Base-by-base conservation (phyloP, 164 flowering plant species). In the Tetrastigma voinierianum region DNA sequence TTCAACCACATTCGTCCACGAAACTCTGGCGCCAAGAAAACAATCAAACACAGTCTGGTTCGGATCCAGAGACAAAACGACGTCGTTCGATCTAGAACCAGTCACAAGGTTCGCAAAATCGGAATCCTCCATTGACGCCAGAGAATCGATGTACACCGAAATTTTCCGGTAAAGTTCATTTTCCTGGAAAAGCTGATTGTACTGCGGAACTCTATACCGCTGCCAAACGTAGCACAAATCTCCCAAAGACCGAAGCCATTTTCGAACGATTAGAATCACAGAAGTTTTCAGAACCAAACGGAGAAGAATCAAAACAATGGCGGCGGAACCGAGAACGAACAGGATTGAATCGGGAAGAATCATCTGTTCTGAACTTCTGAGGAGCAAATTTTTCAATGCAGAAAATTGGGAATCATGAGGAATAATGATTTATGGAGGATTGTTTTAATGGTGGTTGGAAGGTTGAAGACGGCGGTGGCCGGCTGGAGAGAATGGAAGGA, bases 51-150 rank as follows among this genome's bases (percentile, higher is more conserved):
- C 81, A 6, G 73, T 47, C 69, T 82, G 90, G 44, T 80, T 74
- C 15, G 83, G 19, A 67, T 86, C 96, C 45, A 77, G 80, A 14
- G 70, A 79, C 56, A 89, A 73, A 20, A 71, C 61, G 61, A 90
- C 80, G 45, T 93, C 96, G 68, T 73, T 78, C 4, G 87, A 59
- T 20, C 79, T 84, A 23, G 75, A n/a, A 0, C 88, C 87, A 10
- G 93, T 77, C 66, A 88, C 72, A 51, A 93, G 84, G 74, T 83
- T 84, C 1, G 90, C 77, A 75, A 66, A 83, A 59, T 86, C 82
- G 16, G 93, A 82, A 65, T 90, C 95, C 48, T 93, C 91, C 2
- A 84, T 64, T 2, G 86, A 74, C 9, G 89, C 67, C 1, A 89
- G 67, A 1, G 98, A 89, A 58, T 72, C 77, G 0, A 93, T 64